Conservation (phyloP, 768 basidiomycete genomes). For the Hygrophorus pudorinus region DNA sequence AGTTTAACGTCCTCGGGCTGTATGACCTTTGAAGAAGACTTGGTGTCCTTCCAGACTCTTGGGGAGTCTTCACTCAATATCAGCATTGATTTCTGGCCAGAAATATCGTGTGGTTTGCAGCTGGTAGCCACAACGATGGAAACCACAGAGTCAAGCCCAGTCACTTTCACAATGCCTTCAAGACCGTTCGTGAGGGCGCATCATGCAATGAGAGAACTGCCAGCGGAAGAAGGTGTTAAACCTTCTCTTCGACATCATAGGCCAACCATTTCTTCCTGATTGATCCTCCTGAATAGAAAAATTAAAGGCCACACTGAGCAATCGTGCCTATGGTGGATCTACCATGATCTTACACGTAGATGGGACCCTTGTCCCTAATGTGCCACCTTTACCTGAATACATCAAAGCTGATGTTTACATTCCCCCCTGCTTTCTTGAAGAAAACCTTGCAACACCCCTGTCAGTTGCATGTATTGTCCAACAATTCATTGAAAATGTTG, state of each 20-base stretch:
- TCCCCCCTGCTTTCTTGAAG: not conserved
- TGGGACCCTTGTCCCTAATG: not conserved
- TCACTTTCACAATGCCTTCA: not conserved
- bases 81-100: not conserved
- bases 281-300: not conserved
- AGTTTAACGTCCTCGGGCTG: no score
- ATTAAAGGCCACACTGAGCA: not conserved
- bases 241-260: conserved; percentile 1
- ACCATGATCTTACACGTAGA: conserved; percentile 2
- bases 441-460: not conserved
- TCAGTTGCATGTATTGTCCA: not conserved
- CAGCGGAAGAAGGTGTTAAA: not conserved
- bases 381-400: not conserved
- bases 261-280: not conserved
- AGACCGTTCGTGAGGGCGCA: not conserved
- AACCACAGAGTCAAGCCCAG: not conserved
- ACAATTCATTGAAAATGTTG: not conserved
- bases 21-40: no score
- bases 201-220: not conserved
- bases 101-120: conserved; percentile 5
- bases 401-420: not conserved
- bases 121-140: not conserved
- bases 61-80: not conserved
- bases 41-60: no score
- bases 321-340: not conserved